These are phyloP conservation scores for Alternaria infectoria DNA, from an alignment of 2,329 filamentous ascomycete genomes.

Conservation along the genomic window DNA sequence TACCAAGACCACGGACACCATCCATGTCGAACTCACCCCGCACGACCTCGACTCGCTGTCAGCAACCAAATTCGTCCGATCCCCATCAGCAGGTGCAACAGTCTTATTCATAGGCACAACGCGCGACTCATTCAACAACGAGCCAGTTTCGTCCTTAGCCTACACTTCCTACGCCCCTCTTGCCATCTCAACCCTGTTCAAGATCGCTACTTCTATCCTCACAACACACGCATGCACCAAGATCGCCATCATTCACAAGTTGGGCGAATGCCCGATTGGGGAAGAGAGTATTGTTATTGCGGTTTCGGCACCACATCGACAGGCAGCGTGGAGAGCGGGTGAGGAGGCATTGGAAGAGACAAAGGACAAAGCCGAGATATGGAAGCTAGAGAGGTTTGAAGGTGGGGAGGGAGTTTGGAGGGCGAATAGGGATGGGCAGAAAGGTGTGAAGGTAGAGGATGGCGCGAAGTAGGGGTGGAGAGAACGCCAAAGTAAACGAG, in stretches of 20 bases:
- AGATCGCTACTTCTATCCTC: conserved; percentile 65
- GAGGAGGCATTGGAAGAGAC: conserved; percentile 88
- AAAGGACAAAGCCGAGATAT: conserved; percentile 89
- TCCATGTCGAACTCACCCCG: conserved; percentile 73
- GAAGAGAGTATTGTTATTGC: conserved; percentile 93
- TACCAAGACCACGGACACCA: conserved; percentile 44
- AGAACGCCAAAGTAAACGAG: conserved; percentile 1
- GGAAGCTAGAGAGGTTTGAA: conserved; percentile 90
- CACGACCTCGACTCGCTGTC: conserved; percentile 63
- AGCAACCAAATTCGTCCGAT: conserved; percentile 72
- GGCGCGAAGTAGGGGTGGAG: background rate
- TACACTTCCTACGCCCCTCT: conserved; percentile 77
- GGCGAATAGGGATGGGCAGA: conserved; percentile 78
- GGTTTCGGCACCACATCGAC: conserved; percentile 81
- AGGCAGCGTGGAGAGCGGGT: conserved; percentile 84
- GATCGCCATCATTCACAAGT: conserved; percentile 81
- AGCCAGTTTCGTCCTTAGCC: conserved; percentile 74
- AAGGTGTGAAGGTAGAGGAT: conserved; percentile 58
- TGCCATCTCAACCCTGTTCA: conserved; percentile 71
- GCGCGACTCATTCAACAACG: conserved; percentile 73
- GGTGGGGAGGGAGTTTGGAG: conserved; percentile 82
- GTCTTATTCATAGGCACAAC: conserved; percentile 67
- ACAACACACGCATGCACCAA: conserved; percentile 70
- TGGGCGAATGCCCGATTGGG: conserved; percentile 85
- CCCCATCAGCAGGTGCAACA: conserved; percentile 45